Percentiles rank a stretch among this genome's conserved stretches.
Conservation (phyloP, 768 basidiomycete species). For the Clitopilus hobsonii region DNA sequence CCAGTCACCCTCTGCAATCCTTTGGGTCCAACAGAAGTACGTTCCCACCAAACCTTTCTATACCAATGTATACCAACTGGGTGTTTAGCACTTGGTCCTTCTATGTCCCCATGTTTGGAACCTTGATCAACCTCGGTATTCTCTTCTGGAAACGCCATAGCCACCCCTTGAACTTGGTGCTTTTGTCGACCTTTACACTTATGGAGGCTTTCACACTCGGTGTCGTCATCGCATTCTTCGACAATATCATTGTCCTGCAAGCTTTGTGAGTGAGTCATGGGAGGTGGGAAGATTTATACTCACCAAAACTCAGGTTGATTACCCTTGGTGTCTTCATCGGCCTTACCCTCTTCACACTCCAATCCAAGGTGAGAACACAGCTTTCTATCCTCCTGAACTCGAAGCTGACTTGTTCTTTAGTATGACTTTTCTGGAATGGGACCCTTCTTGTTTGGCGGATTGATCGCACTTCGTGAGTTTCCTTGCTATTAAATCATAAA, state of each 20-base stretch:
- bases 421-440: constrained; percentile 94
- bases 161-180: constrained; percentile 81
- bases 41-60: constrained; percentile 19
- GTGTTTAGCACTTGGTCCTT: constrained; percentile 66
- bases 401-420: constrained; percentile 27
- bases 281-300: constrained; percentile 6
- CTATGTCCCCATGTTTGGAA: constrained; percentile 74
- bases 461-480: constrained; percentile 69
- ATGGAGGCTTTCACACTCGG: constrained; percentile 92
- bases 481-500: neutral
- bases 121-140: constrained; percentile 72
- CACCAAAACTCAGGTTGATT: constrained; percentile 51
- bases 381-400: neutral
- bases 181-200: constrained; percentile 83
- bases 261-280: constrained; percentile 55
- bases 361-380: constrained; percentile 70
- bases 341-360: constrained; percentile 90
- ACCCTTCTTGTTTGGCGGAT: constrained; percentile 82
- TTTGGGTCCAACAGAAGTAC: constrained; percentile 72
- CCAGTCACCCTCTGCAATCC: constrained; percentile 50
- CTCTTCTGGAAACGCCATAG: constrained; percentile 92
- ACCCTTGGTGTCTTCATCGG: constrained; percentile 92
- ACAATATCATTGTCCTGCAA: constrained; percentile 73
- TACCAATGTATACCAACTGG: constrained; percentile 1
- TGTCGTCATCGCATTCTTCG: constrained; percentile 72